A percentile compares a stretch with the other conserved stretches of the same genome.
These are phyloP conservation scores for Chalciporus sp. DNA, from an alignment of 1,284 basidiomycete species.

Conservation along the genomic window DNA sequence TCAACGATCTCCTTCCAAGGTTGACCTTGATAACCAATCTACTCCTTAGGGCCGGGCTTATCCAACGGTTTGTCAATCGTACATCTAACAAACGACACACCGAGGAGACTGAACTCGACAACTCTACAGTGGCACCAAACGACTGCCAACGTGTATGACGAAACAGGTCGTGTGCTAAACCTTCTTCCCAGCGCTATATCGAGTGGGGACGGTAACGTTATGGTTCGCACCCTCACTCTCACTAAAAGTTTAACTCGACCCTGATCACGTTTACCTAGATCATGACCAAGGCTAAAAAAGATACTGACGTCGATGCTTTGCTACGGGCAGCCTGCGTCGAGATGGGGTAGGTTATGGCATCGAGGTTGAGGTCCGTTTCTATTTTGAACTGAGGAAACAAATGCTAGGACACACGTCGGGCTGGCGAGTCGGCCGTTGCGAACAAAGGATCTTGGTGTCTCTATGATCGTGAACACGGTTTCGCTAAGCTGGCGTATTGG, in stretches of 20 bases:
- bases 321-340: slow-evolving; percentile 41
- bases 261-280: slow-evolving; percentile 32
- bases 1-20: slow-evolving; percentile 1
- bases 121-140: slow-evolving; percentile 35
- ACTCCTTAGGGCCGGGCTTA: slow-evolving; percentile 38
- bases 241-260: slow-evolving; percentile 2
- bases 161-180: slow-evolving; percentile 29
- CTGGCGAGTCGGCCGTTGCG: slow-evolving; percentile 43
- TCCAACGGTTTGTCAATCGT: slow-evolving; percentile 29
- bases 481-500: slow-evolving; percentile 63
- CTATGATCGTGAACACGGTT: slow-evolving; percentile 51
- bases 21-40: slow-evolving; percentile 5
- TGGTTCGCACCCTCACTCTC: slow-evolving; percentile 26
- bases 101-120: background rate
- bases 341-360: slow-evolving; percentile 40
- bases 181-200: slow-evolving; percentile 38
- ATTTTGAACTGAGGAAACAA: background rate
- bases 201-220: slow-evolving; percentile 42
- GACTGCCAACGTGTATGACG: slow-evolving; percentile 43
- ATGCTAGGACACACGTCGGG: slow-evolving; percentile 38
- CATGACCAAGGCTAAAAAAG: slow-evolving; percentile 37
- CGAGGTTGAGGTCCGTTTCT: background rate
- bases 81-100: background rate
- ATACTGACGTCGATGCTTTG: slow-evolving; percentile 35
- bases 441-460: slow-evolving; percentile 33